A percentile compares a stretch with the other conserved stretches of the same genome.
Evolutionary conservation across 2,329 filamentous ascomycete species (phyloP).

Genomic region (Pseudocercospora fijiensis): DNA sequence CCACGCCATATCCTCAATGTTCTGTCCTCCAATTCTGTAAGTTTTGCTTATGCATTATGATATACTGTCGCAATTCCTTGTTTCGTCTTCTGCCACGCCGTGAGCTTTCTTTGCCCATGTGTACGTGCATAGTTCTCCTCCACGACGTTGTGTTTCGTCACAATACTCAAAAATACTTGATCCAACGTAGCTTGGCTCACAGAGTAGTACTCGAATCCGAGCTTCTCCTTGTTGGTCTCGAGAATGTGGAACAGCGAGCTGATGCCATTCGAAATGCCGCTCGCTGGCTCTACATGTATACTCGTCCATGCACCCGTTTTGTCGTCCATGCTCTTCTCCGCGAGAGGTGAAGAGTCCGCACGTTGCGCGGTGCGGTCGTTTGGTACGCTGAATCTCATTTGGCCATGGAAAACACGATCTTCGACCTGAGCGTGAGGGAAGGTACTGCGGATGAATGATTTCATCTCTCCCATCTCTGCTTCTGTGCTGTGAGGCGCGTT

Average conservation of each 20-base stretch:
- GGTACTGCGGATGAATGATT: constrained; percentile 61
- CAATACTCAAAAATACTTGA: constrained; percentile 85
- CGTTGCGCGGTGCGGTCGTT: constrained; percentile 35
- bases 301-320: constrained; percentile 19
- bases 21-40: neutral
- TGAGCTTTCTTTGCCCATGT: constrained; percentile 18
- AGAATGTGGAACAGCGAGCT: constrained; percentile 69
- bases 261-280: constrained; percentile 49
- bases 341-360: constrained; percentile 20
- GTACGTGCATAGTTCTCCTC: constrained; percentile 58
- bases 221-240: constrained; percentile 65
- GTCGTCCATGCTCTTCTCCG: constrained; percentile 13
- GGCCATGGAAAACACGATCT: constrained; percentile 75
- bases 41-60: constrained; percentile 21
- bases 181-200: constrained; percentile 82
- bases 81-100: constrained; percentile 22
- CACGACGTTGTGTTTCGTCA: constrained; percentile 72
- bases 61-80: constrained; percentile 20
- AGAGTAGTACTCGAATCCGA: constrained; percentile 82
- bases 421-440: constrained; percentile 69
- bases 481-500: constrained; percentile 70
- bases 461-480: constrained; percentile 66
- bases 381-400: constrained; percentile 79
- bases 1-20: constrained; percentile 1
- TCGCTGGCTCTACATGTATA: constrained; percentile 1